phyloP scores from a whole-genome alignment of 192 early-diverging fungal genomes.

The Paraglomus brasilianum region DNA sequence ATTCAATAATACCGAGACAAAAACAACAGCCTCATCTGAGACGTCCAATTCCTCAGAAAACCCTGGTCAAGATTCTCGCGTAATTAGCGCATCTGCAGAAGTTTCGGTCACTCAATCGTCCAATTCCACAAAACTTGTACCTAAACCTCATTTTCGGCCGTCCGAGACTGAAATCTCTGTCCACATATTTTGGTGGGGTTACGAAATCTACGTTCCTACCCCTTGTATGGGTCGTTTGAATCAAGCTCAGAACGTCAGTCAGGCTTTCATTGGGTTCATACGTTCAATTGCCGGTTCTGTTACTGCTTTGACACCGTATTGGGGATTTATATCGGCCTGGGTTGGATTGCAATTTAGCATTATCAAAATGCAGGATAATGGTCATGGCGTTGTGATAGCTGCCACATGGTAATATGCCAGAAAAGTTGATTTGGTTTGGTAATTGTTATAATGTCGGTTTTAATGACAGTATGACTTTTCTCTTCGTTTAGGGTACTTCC shows the following conservation, averaged over 20 bases:
- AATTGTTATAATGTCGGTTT: neutral
- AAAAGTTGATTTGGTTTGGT: neutral
- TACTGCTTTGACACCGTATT: constrained; percentile 33
- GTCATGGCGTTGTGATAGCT: constrained; percentile 41
- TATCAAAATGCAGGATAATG: constrained; percentile 41
- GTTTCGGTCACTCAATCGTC: neutral
- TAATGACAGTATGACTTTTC: neutral
- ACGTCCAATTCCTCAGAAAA: neutral
- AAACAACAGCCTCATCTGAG: neutral
- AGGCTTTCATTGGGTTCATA: constrained; percentile 37
- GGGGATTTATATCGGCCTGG: constrained; percentile 45
- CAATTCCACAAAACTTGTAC: neutral
- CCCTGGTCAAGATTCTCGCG: too few relatives aligned
- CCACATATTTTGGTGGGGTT: constrained; percentile 46
- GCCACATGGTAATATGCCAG: constrained; percentile 41
- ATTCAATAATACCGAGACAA: neutral
- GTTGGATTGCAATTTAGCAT: constrained; percentile 42
- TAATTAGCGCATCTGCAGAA: neutral
- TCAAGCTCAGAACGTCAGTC: constrained; percentile 37
- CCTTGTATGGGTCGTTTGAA: constrained; percentile 38
- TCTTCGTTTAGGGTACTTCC: constrained; percentile 40
- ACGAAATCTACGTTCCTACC: constrained; percentile 42
- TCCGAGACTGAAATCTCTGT: constrained; percentile 31
- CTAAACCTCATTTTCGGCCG: constrained; percentile 13
- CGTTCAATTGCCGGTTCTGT: constrained; percentile 26